Conservation (phyloP, 2,329 filamentous ascomycete genomes). For the Phialophora chinensis region DNA sequence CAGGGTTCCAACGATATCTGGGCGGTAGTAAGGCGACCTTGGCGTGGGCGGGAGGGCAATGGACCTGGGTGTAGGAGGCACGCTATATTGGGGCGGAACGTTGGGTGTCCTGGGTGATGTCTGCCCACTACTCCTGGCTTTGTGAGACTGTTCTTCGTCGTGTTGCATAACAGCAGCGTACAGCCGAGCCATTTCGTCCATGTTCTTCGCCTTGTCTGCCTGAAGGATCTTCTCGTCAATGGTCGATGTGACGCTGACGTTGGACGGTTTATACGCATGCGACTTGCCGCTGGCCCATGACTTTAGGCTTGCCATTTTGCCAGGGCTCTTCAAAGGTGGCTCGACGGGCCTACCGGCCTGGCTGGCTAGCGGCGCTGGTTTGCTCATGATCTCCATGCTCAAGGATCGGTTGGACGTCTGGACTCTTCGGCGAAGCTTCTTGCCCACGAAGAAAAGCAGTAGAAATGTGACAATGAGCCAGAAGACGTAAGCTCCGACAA, state of each 20-base stretch:
- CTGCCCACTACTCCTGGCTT: conserved; percentile 32
- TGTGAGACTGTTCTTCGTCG: conserved; percentile 61
- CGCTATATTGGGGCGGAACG: conserved; percentile 31
- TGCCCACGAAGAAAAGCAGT: conserved; percentile 66
- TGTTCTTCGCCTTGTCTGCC: conserved; percentile 74
- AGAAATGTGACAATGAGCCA: conserved; percentile 76
- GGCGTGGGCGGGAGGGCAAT: conserved; percentile 29
- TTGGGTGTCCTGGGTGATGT: conserved; percentile 34
- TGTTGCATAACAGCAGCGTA: conserved; percentile 93
- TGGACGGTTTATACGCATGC: conserved; percentile 48
- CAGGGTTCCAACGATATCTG: conserved; percentile 15
- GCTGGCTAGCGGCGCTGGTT: conserved; percentile 42
- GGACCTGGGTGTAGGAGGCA: conserved; percentile 42
- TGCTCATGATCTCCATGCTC: conserved; percentile 63
- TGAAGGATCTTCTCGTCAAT: conserved; percentile 80
- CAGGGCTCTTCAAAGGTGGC: conserved; percentile 44
- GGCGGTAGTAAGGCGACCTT: conserved; percentile 29
- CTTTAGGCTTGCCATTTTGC: conserved; percentile 46
- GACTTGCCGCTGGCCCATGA: conserved; percentile 49
- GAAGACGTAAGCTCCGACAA: conserved; percentile 81
- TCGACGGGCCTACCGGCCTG: conserved; percentile 30
- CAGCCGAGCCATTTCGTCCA: conserved; percentile 84
- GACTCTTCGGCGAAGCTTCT: conserved; percentile 60
- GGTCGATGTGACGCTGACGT: conserved; percentile 66
- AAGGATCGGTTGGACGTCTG: conserved; percentile 59